Evolutionary conservation across 2,329 filamentous ascomycete species (phyloP), one percentile per base, ranked within the genome.

Genomic region (Fusarium sp.): DNA sequence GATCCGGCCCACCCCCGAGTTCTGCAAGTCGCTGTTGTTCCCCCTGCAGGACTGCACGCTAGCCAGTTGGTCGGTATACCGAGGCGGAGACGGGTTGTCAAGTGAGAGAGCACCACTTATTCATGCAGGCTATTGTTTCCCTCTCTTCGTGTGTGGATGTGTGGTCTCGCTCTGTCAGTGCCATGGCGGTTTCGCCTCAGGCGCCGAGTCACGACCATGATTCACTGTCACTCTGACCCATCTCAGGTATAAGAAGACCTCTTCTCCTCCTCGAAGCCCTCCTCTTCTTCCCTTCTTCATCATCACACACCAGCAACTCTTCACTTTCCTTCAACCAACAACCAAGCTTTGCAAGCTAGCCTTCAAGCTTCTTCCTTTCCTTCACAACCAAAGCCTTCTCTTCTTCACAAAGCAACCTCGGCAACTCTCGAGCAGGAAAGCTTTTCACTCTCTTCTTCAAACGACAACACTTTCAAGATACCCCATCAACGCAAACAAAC

Each of bases 181-280:
- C 18, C 14, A 45, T 43, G 62, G 13, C 35, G 33, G 67, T 63
- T 43, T 64, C 58, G 48, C 45, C 29, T 16, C 29, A 31, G 22
- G 52, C 14, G 16, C 27, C 16, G 29, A 27, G n/a, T 27, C 20
- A 63, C 45, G 61, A 35, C 52, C 52, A 37, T 75, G 65, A 73
- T 64, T 74, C 72, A 74, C 14, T 33, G 57, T 56, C 72, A 66
- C 68, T 50, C 37, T 14, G 11, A 6, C 13, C 41, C 43, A 56
- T 63, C 29, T 50, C 50, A 29, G 43, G 39, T 75, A 74, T 72
- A 72, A 72, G 62, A 74, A 29, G 71, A 8, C 18, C 61, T 31
- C 50, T 35, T 29, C 39, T 65, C 45, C 43, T 63, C 63, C 56
- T 50, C 45, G 24, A 50, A 9, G 16, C 22, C 24, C 6, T 48